phyloP scores from a whole-genome alignment of 345 rosid genomes.

The Camelina sativa region DNA sequence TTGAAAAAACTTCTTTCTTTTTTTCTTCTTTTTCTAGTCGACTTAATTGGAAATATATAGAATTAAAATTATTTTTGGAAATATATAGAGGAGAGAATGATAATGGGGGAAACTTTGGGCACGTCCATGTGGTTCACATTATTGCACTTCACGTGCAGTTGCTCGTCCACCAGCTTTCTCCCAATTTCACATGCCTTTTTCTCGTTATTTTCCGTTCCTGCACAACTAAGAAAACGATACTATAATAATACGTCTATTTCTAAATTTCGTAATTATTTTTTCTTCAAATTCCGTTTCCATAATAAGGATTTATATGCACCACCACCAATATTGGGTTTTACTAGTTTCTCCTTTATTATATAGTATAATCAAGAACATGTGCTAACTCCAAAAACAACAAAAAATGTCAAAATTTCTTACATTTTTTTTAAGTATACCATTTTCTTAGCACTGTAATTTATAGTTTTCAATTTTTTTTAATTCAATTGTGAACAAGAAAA shows the following conservation, averaged over 20 bases:
- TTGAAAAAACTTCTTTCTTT: neutral
- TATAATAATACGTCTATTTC: neutral
- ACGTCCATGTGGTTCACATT: slow-evolving; percentile 48
- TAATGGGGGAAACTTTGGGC: slow-evolving; percentile 44
- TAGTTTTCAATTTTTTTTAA: too few relatives aligned
- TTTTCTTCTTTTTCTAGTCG: neutral
- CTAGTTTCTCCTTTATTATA: neutral
- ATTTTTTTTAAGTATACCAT: too few relatives aligned
- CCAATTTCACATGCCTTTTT: slow-evolving; percentile 40
- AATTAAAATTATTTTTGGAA: neutral
- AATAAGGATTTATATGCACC: neutral
- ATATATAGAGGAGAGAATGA: slow-evolving; percentile 31
- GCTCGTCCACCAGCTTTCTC: slow-evolving; percentile 49
- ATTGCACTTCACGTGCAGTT: slow-evolving; percentile 49
- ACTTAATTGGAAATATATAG: neutral
- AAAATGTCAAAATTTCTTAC: too few relatives aligned
- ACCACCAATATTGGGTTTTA: neutral
- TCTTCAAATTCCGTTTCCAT: neutral
- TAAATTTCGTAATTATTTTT: too few relatives aligned
- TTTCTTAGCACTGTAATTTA: too few relatives aligned
- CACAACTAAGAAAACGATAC: slow-evolving; percentile 14
- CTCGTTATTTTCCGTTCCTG: neutral
- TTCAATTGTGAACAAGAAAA: too few relatives aligned
- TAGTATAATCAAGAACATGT: too few relatives aligned
- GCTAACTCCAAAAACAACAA: too few relatives aligned